A percentile compares a stretch with the other conserved stretches of the same genome.
Evolutionary conservation across 208 protist species (phyloP).

Genomic region (Acanthamoeba lenticulata): DNA sequence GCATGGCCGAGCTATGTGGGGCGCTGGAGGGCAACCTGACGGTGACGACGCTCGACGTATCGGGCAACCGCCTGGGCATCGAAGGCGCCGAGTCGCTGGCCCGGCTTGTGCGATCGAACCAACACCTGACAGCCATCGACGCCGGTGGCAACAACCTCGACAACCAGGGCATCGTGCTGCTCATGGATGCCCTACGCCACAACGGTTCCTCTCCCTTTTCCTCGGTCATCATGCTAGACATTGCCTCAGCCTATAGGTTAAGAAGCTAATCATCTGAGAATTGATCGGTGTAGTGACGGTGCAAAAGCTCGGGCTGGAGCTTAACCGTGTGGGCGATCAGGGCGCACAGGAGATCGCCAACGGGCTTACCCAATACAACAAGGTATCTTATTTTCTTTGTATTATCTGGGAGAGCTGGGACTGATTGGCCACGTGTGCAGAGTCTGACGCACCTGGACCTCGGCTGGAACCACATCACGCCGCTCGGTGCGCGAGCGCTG

Average conservation of each 20-base stretch:
- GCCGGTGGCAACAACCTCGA: constrained; percentile 53
- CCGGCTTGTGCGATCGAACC: neutral
- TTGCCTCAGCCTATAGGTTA: neutral
- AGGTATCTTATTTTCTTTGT: neutral
- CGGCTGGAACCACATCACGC: constrained; percentile 62
- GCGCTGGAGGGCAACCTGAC: constrained; percentile 55
- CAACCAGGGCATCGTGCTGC: neutral
- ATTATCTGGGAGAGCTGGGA: neutral
- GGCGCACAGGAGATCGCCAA: constrained; percentile 81
- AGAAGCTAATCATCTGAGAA: neutral
- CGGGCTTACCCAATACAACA: neutral
- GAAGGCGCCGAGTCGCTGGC: neutral
- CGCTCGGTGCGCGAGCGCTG: constrained; percentile 75
- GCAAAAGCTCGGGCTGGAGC: neutral
- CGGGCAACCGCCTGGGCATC: constrained; percentile 88
- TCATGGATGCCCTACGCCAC: neutral
- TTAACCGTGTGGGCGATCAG: constrained; percentile 84
- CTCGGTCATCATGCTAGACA: neutral
- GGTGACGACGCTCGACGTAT: constrained; percentile 83
- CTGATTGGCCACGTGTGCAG: neutral
- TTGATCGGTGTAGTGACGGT: neutral
- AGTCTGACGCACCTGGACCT: constrained; percentile 31
- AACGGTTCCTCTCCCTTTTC: neutral
- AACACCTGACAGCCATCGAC: neutral
- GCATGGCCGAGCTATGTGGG: neutral